Conservation (phyloP, 2,329 filamentous ascomycete genomes). For the Apiospora phragmitis region DNA sequence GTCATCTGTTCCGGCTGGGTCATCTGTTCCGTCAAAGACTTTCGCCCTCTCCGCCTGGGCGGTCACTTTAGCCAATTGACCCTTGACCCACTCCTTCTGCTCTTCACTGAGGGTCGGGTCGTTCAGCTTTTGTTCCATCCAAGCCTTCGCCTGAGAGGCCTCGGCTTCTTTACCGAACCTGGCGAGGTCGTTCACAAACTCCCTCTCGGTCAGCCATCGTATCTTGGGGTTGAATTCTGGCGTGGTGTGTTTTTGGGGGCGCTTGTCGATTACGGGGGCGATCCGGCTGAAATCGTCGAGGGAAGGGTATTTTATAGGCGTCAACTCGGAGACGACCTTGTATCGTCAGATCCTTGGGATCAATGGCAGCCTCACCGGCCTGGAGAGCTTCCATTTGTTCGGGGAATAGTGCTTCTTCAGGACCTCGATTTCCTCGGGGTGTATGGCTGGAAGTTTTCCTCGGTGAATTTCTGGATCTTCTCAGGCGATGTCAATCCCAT, state of each 20-base stretch:
- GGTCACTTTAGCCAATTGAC: not conserved
- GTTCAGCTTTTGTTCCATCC: conserved; percentile 5
- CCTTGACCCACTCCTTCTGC: conserved; percentile 7
- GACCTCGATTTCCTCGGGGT: conserved; percentile 62
- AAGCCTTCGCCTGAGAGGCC: conserved; percentile 4
- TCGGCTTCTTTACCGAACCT: conserved; percentile 24
- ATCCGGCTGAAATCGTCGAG: conserved; percentile 80
- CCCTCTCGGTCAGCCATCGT: conserved; percentile 44
- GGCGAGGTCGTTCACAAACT: conserved; percentile 34
- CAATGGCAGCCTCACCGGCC: conserved; percentile 76
- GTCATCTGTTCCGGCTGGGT: no score
- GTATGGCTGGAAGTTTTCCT: conserved; percentile 62
- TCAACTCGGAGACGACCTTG: conserved; percentile 74
- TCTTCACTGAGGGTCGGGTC: not conserved
- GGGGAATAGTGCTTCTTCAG: conserved; percentile 71
- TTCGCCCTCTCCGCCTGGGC: not conserved
- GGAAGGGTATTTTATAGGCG: conserved; percentile 69
- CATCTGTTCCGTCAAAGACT: not conserved
- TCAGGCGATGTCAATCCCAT: conserved; percentile 50
- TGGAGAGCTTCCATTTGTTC: conserved; percentile 81
- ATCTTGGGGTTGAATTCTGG: conserved; percentile 34
- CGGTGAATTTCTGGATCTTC: conserved; percentile 44
- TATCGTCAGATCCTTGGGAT: conserved; percentile 70
- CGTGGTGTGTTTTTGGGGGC: conserved; percentile 49
- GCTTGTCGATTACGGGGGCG: conserved; percentile 76